Evolutionary conservation across 1,139 yeast species (phyloP).

Genomic region (Scheffersomyces parashehatae): DNA sequence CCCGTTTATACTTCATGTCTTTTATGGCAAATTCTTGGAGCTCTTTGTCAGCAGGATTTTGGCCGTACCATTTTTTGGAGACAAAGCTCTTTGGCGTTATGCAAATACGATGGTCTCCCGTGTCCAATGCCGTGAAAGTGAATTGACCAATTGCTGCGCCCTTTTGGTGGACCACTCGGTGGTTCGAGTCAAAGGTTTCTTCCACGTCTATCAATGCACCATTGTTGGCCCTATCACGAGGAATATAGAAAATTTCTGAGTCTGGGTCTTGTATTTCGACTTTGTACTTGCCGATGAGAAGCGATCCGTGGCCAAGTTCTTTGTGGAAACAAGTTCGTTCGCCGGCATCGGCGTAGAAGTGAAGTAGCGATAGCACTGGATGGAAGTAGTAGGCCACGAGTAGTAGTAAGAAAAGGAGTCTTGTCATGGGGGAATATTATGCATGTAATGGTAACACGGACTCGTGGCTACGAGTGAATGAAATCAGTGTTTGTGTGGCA

Average conservation of each 20-base stretch:
- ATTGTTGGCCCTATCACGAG: constrained; percentile 31
- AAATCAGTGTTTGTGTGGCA: too few relatives aligned
- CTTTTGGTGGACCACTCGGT: constrained; percentile 67
- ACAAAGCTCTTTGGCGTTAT: constrained; percentile 59
- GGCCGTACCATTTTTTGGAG: constrained; percentile 19
- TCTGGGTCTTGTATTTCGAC: constrained; percentile 56
- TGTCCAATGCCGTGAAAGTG: constrained; percentile 52
- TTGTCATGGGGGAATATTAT: too few relatives aligned
- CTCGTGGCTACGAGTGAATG: too few relatives aligned
- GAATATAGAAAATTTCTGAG: constrained; percentile 44
- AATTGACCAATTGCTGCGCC: constrained; percentile 62
- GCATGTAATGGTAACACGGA: too few relatives aligned
- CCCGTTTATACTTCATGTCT: constrained; percentile 53
- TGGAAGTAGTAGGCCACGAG: too few relatives aligned
- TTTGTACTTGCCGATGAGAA: constrained; percentile 59
- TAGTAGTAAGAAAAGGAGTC: too few relatives aligned
- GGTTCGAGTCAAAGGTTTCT: constrained; percentile 66
- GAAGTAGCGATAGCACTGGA: constrained; percentile 14
- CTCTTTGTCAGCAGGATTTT: constrained; percentile 6
- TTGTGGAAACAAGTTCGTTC: constrained; percentile 65
- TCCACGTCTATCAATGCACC: constrained; percentile 49
- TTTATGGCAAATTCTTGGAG: constrained; percentile 2
- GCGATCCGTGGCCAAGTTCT: constrained; percentile 59
- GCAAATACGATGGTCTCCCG: constrained; percentile 76
- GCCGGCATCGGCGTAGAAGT: constrained; percentile 60